These are phyloP conservation scores for Evernia prunastri DNA, from an alignment of 495 filamentous ascomycete genomes.

Conservation along the genomic window DNA sequence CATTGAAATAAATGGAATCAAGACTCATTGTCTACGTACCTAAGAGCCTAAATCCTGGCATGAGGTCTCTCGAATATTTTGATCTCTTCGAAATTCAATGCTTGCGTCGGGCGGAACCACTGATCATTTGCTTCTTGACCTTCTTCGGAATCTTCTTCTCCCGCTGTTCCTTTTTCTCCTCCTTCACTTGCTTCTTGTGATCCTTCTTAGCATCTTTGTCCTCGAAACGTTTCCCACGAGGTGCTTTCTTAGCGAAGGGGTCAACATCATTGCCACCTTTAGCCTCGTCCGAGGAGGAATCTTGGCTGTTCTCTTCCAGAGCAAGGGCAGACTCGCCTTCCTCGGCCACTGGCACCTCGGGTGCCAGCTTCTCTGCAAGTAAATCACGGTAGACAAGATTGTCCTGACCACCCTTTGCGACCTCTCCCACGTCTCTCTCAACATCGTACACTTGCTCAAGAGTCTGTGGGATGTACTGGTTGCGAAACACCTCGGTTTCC, in stretches of 20 bases:
- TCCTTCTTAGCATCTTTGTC: slow-evolving; percentile 86
- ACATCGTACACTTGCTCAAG: slow-evolving; percentile 93
- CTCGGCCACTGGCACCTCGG: slow-evolving; percentile 38
- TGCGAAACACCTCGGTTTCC: slow-evolving; percentile 85
- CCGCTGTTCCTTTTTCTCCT: slow-evolving; percentile 84
- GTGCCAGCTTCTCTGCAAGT: slow-evolving; percentile 61
- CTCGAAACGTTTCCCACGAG: slow-evolving; percentile 81
- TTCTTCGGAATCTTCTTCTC: slow-evolving; percentile 96
- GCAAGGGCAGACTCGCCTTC: slow-evolving; percentile 20
- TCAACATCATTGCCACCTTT: slow-evolving; percentile 39
- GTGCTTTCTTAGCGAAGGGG: slow-evolving; percentile 57
- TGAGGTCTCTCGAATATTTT: neutral
- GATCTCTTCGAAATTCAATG: slow-evolving; percentile 26
- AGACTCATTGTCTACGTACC: slow-evolving; percentile 7
- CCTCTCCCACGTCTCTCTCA: slow-evolving; percentile 76
- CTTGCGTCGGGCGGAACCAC: slow-evolving; percentile 39
- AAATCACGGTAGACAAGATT: slow-evolving; percentile 76
- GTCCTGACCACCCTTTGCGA: slow-evolving; percentile 62
- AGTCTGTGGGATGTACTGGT: slow-evolving; percentile 91
- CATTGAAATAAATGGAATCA: slow-evolving; percentile 8
- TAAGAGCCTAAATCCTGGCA: neutral
- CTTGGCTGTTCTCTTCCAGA: slow-evolving; percentile 39
- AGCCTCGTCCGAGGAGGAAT: slow-evolving; percentile 13
- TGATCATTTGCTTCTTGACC: slow-evolving; percentile 74
- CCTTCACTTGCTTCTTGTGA: slow-evolving; percentile 87